Conservation (phyloP, 139 green algal genomes). For the Chlorella vulgaris region DNA sequence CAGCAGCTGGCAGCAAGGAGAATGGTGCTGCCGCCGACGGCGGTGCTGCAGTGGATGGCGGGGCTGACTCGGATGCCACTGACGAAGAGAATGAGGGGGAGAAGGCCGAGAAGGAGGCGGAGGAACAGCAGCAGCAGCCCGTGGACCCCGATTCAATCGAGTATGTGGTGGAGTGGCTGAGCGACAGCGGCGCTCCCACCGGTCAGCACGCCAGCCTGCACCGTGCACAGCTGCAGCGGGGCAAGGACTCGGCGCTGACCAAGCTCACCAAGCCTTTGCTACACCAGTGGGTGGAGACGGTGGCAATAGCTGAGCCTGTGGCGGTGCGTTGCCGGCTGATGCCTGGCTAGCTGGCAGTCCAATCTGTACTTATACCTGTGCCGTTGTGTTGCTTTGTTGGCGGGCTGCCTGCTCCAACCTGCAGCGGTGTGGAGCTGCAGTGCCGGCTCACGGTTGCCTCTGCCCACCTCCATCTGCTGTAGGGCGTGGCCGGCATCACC, state of each 20-base stretch:
- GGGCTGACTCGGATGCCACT: neutral
- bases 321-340: conserved; percentile 15
- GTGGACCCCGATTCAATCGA: neutral
- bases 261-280: conserved; percentile 30
- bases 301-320: conserved; percentile 29
- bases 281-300: conserved; percentile 39
- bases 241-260: conserved; percentile 3
- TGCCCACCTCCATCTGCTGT: neutral
- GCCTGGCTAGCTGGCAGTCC: too few relatives aligned
- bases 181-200: neutral
- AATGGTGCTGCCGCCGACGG: neutral
- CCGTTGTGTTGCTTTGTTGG: neutral
- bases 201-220: conserved; percentile 4
- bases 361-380: too few relatives aligned
- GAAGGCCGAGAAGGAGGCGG: neutral
- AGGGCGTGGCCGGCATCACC: conserved; percentile 46
- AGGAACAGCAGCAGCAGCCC: neutral
- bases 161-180: conserved; percentile 48
- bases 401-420: neutral
- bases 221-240: neutral
- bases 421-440: too few relatives aligned
- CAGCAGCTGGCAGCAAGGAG: neutral
- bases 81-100: neutral
- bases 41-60: neutral
- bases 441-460: too few relatives aligned